phyloP scores from a whole-genome alignment of 176 grass and related monocot genomes.

The Lolium perenne region DNA sequence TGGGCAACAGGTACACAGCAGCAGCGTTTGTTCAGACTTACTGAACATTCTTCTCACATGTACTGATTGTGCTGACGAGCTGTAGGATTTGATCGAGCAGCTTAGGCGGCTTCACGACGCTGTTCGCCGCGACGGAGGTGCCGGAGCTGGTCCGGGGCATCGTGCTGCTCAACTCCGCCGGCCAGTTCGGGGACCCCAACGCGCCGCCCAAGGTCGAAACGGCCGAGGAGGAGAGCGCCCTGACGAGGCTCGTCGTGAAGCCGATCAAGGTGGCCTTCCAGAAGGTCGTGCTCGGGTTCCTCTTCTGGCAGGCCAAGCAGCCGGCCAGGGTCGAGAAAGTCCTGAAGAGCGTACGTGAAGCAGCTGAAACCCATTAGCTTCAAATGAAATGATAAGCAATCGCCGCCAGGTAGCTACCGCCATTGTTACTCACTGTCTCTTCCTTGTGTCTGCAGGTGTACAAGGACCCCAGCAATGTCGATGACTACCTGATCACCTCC shows the following conservation, averaged over 20 bases:
- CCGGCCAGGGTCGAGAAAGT: conserved; percentile 85
- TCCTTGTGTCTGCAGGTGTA: conserved; percentile 63
- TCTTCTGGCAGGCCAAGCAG: conserved; percentile 99
- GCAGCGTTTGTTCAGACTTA: not conserved
- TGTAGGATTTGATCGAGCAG: conserved; percentile 33
- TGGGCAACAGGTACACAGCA: conserved; percentile 67
- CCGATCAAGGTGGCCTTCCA: conserved; percentile 81
- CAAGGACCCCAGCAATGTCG: conserved; percentile 74
- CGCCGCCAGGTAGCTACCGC: not conserved
- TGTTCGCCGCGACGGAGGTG: conserved; percentile 75
- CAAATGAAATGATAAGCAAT: too few species aligned
- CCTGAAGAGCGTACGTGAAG: conserved; percentile 83
- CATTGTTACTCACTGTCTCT: too few species aligned
- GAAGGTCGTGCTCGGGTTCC: conserved; percentile 64
- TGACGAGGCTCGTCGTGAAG: conserved; percentile 64
- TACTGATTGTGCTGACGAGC: not conserved
- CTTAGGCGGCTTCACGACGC: conserved; percentile 80
- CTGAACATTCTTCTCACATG: not conserved
- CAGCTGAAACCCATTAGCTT: not conserved
- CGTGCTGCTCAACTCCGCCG: conserved; percentile 91
- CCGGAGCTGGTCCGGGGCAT: conserved; percentile 67
- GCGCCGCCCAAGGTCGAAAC: conserved; percentile 39
- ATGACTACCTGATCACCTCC: conserved; percentile 80
- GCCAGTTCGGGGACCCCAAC: conserved; percentile 76
- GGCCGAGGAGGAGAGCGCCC: conserved; percentile 27